These are phyloP conservation scores for Chloris gayana DNA, from an alignment of 176 grass and related monocot species.

Conservation along the genomic window DNA sequence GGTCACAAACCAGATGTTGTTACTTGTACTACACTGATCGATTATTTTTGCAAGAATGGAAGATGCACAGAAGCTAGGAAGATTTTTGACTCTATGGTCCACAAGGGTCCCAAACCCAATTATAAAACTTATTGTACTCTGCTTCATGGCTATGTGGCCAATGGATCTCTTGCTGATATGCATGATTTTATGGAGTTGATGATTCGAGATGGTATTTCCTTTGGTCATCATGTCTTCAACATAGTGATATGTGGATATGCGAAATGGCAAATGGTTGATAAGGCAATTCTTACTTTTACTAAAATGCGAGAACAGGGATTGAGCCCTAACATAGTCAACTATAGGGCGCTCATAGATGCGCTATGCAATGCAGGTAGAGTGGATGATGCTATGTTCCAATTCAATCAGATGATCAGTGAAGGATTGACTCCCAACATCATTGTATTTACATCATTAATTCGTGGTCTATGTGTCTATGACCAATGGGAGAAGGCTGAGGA, in stretches of 20 bases:
- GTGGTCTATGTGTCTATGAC: too few relatives aligned
- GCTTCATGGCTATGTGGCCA: not conserved
- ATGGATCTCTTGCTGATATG: not conserved
- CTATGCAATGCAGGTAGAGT: too few relatives aligned
- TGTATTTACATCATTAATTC: too few relatives aligned
- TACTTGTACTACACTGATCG: constrained; percentile 1
- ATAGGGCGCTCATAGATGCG: too few relatives aligned
- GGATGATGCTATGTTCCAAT: too few relatives aligned
- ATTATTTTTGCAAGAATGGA: constrained; percentile 17
- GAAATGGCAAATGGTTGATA: not conserved
- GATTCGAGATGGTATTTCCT: not conserved
- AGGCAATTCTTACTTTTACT: not conserved
- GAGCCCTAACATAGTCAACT: not conserved
- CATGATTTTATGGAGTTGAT: not conserved
- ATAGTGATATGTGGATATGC: not conserved
- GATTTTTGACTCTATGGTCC: not conserved
- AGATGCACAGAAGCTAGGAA: not conserved
- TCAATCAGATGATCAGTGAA: too few relatives aligned
- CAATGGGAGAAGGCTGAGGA: not conserved
- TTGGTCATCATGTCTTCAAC: not conserved
- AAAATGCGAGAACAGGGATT: not conserved
- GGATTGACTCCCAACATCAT: too few relatives aligned
- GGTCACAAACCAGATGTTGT: constrained; percentile 3
- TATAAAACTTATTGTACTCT: not conserved
- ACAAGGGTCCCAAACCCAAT: not conserved